These are phyloP conservation scores for Nicotiana benthamiana DNA, from an alignment of 257 asterid species.

Conservation along the genomic window DNA sequence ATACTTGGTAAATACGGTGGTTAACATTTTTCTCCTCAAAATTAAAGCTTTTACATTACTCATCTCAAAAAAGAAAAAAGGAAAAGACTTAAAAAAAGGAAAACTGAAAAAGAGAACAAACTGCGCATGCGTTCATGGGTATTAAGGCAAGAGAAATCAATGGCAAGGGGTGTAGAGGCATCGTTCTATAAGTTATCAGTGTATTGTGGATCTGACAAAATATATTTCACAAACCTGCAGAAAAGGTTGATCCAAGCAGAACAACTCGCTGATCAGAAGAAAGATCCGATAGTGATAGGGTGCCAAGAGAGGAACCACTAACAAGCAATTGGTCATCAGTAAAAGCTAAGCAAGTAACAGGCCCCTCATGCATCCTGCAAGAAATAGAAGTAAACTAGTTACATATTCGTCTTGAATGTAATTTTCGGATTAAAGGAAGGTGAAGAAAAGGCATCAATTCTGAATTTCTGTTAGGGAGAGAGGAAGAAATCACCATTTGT, in stretches of 20 bases:
- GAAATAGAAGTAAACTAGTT: neutral
- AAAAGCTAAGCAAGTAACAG: slow-evolving; percentile 65
- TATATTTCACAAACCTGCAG: slow-evolving; percentile 46
- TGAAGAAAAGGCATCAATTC: neutral
- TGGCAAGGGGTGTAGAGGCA: neutral
- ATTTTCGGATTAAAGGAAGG: neutral
- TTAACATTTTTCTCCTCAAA: too few species aligned
- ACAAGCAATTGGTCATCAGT: slow-evolving; percentile 75
- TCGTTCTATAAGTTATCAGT: neutral
- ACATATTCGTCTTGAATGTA: neutral
- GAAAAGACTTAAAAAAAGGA: neutral
- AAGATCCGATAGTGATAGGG: slow-evolving; percentile 78
- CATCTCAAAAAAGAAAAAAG: neutral
- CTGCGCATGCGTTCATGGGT: neutral
- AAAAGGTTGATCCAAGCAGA: slow-evolving; percentile 37
- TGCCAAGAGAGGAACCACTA: slow-evolving; percentile 82
- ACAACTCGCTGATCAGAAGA: slow-evolving; percentile 79
- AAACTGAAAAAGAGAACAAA: neutral
- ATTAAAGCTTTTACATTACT: neutral
- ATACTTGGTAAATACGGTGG: too few species aligned
- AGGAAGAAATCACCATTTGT: neutral
- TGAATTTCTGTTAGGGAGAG: neutral
- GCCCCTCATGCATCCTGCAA: slow-evolving; percentile 81
- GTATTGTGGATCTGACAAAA: neutral
- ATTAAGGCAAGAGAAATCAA: neutral